These are phyloP conservation scores for Candida anutae DNA, from an alignment of 1,139 yeast genomes.

Conservation along the genomic window DNA sequence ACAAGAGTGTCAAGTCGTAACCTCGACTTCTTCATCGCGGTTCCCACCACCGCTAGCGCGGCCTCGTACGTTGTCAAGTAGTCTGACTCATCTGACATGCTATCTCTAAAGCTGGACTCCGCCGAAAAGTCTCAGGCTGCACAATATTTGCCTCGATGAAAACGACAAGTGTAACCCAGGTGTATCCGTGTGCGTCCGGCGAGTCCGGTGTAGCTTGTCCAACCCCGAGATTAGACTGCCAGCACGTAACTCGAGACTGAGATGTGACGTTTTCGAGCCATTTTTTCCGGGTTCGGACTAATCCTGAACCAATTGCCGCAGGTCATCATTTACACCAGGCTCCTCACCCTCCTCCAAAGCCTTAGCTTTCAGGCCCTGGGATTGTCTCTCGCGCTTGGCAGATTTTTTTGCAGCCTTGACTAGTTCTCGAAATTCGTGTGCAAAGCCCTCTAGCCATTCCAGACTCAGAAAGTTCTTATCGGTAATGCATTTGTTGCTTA, in stretches of 20 bases:
- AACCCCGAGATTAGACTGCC: too few species aligned
- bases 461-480: constrained; percentile 35
- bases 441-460: constrained; percentile 45
- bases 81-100: constrained; percentile 10
- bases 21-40: constrained; percentile 74
- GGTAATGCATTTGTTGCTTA: constrained; percentile 21
- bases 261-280: constrained; percentile 2
- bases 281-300: too few species aligned
- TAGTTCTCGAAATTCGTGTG: constrained; percentile 45
- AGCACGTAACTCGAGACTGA: too few species aligned
- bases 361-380: not conserved
- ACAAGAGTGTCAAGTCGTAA: constrained; percentile 49
- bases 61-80: constrained; percentile 73
- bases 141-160: too few species aligned
- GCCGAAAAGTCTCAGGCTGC: not conserved
- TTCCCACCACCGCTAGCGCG: constrained; percentile 75
- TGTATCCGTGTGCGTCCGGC: too few species aligned
- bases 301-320: too few species aligned
- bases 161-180: too few species aligned
- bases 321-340: constrained; percentile 1
- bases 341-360: not conserved
- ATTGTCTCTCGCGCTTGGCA: constrained; percentile 9
- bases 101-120: not conserved
- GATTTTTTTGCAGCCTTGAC: constrained; percentile 41
- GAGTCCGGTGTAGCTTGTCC: too few species aligned